Evolutionary conservation across 2,329 filamentous ascomycete genomes (phyloP).

Genomic region (Neoscytalidium dimidiatum): DNA sequence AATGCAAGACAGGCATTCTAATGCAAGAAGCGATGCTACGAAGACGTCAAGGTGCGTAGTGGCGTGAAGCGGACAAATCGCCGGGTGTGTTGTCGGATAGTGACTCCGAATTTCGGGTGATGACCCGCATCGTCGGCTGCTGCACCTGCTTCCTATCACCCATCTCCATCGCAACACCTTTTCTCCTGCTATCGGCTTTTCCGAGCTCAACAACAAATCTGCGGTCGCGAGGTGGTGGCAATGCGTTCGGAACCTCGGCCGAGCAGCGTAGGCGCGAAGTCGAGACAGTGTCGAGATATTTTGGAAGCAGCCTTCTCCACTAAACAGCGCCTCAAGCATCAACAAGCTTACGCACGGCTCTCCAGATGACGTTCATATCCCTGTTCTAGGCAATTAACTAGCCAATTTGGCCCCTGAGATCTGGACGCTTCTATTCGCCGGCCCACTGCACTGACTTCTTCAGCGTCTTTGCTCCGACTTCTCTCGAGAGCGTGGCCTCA

Average conservation of each 20-base stretch:
- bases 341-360: slow-evolving; percentile 3
- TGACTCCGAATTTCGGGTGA: not conserved
- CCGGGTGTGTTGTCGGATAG: not conserved
- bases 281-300: not conserved
- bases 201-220: not conserved
- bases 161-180: not conserved
- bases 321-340: not conserved
- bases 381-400: not conserved
- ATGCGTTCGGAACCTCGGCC: not conserved
- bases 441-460: not conserved
- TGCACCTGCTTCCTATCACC: not conserved
- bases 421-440: not conserved
- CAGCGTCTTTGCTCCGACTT: not conserved
- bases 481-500: slow-evolving; percentile 10
- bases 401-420: not conserved
- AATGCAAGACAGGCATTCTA: not conserved
- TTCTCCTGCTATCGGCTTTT: not conserved
- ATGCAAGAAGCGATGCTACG: not conserved
- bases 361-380: not conserved
- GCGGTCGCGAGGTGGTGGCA: too few species aligned
- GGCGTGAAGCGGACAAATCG: not conserved
- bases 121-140: not conserved
- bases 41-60: not conserved
- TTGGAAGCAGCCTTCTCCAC: not conserved
- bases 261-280: not conserved